These are phyloP conservation scores for Penicillium herquei DNA, from an alignment of 495 filamentous ascomycete genomes.

Conservation along the genomic window DNA sequence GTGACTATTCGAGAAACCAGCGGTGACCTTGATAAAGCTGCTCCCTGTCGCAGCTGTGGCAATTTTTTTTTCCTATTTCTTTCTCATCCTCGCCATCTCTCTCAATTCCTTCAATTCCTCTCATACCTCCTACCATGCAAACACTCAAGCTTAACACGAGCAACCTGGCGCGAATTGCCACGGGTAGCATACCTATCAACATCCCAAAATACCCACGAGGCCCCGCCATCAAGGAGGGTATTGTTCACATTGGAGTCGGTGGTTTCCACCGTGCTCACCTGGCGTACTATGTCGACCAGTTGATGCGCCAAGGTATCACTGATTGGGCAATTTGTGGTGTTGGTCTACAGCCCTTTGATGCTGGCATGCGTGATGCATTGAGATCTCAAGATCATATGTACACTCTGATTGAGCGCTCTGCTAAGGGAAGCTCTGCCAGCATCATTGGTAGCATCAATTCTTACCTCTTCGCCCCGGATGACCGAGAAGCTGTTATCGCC, in stretches of 20 bases:
- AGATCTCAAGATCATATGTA: conserved; percentile 46
- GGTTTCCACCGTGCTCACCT: conserved; percentile 51
- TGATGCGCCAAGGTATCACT: conserved; percentile 43
- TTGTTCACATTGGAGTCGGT: conserved; percentile 48
- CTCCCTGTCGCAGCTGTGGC: not conserved
- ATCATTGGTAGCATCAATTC: conserved; percentile 51
- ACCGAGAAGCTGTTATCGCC: conserved; percentile 46
- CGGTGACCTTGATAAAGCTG: not conserved
- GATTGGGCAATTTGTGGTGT: conserved; percentile 50
- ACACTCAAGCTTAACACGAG: conserved; percentile 40
- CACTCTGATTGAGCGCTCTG: conserved; percentile 48
- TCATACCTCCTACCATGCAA: conserved; percentile 26
- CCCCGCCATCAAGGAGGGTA: conserved; percentile 47
- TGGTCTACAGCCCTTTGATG: conserved; percentile 46
- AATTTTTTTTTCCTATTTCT: not conserved
- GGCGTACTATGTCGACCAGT: conserved; percentile 45
- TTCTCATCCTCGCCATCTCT: not conserved
- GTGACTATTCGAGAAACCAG: not conserved
- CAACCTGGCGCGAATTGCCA: conserved; percentile 37
- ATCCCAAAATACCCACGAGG: conserved; percentile 38
- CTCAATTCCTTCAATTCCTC: not conserved
- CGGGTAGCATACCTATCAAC: conserved; percentile 27
- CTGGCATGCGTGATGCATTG: conserved; percentile 44
- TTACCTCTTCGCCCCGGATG: conserved; percentile 45
- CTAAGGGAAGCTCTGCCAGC: conserved; percentile 41